Conservation (phyloP, 345 rosid species). For the Lepidium aucheri region DNA sequence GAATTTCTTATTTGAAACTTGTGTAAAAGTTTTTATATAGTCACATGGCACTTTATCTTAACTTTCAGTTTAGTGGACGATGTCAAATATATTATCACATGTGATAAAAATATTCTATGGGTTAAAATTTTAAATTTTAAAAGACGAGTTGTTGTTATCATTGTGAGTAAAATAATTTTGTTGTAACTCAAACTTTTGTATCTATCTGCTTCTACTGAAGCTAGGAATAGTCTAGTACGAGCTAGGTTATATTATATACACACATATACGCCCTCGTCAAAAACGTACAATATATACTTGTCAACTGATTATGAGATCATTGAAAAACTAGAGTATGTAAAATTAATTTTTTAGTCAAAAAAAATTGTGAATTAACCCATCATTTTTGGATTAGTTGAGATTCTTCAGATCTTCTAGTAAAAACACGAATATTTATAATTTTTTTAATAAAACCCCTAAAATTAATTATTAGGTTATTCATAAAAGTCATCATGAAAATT, state of each 20-base stretch:
- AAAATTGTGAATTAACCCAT: not conserved
- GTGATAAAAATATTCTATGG: not conserved
- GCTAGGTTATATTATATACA: not conserved
- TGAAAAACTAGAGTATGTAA: not conserved
- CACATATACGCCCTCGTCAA: not conserved
- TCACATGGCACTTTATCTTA: constrained; percentile 14
- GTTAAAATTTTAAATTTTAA: not conserved
- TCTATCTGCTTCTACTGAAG: constrained; percentile 21
- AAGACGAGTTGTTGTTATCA: constrained; percentile 26
- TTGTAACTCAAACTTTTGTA: constrained; percentile 25
- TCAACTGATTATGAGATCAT: not conserved
- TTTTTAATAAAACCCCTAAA: too few species aligned
- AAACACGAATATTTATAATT: too few species aligned
- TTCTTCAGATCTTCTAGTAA: not conserved
- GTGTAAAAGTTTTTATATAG: not conserved
- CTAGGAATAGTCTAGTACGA: constrained; percentile 18
- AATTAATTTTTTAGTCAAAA: not conserved
- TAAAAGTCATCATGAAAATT: too few species aligned
- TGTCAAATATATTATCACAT: not conserved
- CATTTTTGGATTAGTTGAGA: not conserved
- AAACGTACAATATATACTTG: not conserved
- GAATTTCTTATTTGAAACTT: not conserved
- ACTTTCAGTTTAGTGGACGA: constrained; percentile 7
- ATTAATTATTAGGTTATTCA: too few species aligned
- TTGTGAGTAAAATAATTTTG: constrained; percentile 9